phyloP scores from a whole-genome alignment of 768 basidiomycete species.

The Peribolospora kevripleyi region DNA sequence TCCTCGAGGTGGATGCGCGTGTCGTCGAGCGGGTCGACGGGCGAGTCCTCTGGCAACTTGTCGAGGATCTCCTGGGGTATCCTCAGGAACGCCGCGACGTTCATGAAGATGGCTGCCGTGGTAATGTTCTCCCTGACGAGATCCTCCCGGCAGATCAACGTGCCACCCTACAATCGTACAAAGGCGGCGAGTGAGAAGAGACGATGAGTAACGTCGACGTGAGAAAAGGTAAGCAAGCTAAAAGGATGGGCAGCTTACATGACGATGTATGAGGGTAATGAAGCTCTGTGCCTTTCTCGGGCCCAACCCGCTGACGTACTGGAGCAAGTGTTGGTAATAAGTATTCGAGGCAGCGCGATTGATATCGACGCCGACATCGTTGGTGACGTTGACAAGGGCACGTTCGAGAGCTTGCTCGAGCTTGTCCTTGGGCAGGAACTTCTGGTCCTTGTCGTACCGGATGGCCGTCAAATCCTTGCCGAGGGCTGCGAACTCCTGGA shows the following conservation, averaged over 20 bases:
- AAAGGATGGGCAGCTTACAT: too few relatives aligned
- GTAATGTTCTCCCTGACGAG: slow-evolving; percentile 59
- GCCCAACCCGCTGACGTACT: slow-evolving; percentile 76
- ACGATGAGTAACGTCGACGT: not conserved
- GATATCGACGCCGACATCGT: slow-evolving; percentile 84
- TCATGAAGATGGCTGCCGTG: slow-evolving; percentile 70
- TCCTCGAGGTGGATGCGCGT: slow-evolving; percentile 95
- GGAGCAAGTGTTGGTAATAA: slow-evolving; percentile 70
- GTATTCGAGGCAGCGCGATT: slow-evolving; percentile 70
- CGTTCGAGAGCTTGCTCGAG: slow-evolving; percentile 57
- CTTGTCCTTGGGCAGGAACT: slow-evolving; percentile 63
- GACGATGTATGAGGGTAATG: slow-evolving; percentile 20
- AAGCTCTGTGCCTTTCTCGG: slow-evolving; percentile 76
- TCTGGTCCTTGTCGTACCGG: slow-evolving; percentile 65
- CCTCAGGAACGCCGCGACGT: slow-evolving; percentile 72
- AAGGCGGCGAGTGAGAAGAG: not conserved
- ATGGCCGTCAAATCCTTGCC: slow-evolving; percentile 64
- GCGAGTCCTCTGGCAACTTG: slow-evolving; percentile 34
- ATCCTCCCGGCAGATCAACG: slow-evolving; percentile 61
- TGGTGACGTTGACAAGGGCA: slow-evolving; percentile 66
- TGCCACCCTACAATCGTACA: slow-evolving; percentile 40
- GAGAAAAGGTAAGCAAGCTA: slow-evolving; percentile 1
- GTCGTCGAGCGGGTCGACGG: slow-evolving; percentile 63
- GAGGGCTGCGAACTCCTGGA: slow-evolving; percentile 81
- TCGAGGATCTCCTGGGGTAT: slow-evolving; percentile 49